These are phyloP conservation scores for Trichopus zeylanicus DNA, from an alignment of 116 monocot species.

Conservation along the genomic window DNA sequence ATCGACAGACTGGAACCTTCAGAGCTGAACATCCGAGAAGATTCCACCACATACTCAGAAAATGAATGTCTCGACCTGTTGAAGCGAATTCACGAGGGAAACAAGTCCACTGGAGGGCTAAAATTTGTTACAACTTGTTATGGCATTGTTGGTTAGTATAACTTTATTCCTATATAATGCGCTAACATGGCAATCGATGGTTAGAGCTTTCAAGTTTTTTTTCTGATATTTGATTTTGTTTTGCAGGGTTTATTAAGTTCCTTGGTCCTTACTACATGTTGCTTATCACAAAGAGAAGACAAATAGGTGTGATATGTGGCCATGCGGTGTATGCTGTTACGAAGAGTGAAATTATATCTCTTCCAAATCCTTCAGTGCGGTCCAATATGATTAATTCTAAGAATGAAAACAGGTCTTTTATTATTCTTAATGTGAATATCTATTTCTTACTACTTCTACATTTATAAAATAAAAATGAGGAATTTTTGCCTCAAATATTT, in stretches of 20 bases:
- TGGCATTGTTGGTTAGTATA: slow-evolving; percentile 77
- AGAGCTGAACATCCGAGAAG: slow-evolving; percentile 73
- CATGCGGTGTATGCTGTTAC: slow-evolving; percentile 67
- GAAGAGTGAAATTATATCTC: slow-evolving; percentile 66
- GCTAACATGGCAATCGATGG: background rate
- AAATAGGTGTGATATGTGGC: slow-evolving; percentile 84
- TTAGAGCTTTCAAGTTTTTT: background rate
- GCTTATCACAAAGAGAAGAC: slow-evolving; percentile 80
- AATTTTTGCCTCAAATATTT: too few relatives aligned
- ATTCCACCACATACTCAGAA: slow-evolving; percentile 53
- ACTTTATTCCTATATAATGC: background rate
- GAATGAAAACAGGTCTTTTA: slow-evolving; percentile 93
- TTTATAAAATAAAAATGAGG: too few relatives aligned
- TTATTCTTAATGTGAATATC: background rate
- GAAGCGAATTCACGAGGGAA: slow-evolving; percentile 71
- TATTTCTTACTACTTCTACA: background rate
- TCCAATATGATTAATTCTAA: slow-evolving; percentile 62
- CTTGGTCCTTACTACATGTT: slow-evolving; percentile 96
- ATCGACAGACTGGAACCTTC: slow-evolving; percentile 67
- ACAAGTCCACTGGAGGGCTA: slow-evolving; percentile 76
- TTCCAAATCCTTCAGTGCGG: slow-evolving; percentile 48
- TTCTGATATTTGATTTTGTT: background rate
- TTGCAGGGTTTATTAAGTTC: slow-evolving; percentile 56
- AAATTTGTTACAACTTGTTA: slow-evolving; percentile 85
- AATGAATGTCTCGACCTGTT: slow-evolving; percentile 54